Base-by-base conservation (phyloP, 2,329 filamentous ascomycete genomes). In the Nannizziopsis barbatae region DNA sequence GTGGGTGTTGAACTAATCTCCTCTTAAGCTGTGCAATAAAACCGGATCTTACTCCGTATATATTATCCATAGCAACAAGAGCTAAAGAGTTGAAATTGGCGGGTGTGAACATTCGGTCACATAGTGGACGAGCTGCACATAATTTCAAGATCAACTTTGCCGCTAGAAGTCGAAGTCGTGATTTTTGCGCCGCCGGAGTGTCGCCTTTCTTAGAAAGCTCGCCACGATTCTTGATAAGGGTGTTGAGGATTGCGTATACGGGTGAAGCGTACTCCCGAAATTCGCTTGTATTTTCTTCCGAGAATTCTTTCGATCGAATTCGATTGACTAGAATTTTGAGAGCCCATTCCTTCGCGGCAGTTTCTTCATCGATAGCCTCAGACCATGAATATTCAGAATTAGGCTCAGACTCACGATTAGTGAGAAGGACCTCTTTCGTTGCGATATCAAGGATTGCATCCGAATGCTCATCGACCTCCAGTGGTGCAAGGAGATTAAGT, bases 21-120 rank as follows among this genome's bases (percentile, higher is more conserved):
- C 94, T 95, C 67, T 94, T 92, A 36, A 98, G 71, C 57, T 89
- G 88, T 58, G 81, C 80, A 46, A 92, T 75, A 58, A 98, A 96
- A 1, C 77, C 78, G 41, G 75, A 77, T 31, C 92, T 83, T 22
- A 96, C 87, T 54, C 83, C 75, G 1, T 77, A 69, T 43, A 84
- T 74, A 5, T 75, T 73, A 60, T 95, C 89, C 62, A 96, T 90
- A 1, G 84, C 79, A 10, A 95, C 77, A 52, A 86, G 76, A 0
- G 88, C 84, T 9, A 98, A 75, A 22, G 78, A 75, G 61, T 95
- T 86, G 68, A 96, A 98, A 59, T 84, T 81, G 3, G 71, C 63
- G 0, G 84, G 79, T 4, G 77, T 76, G 42, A 96, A 74, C 15
- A 87, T 67, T 42, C 83, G 79, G 59, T 96, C 90, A 55, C 67